Conservation (phyloP, 2,329 filamentous ascomycete genomes). For the Neofusicoccum parvum region DNA sequence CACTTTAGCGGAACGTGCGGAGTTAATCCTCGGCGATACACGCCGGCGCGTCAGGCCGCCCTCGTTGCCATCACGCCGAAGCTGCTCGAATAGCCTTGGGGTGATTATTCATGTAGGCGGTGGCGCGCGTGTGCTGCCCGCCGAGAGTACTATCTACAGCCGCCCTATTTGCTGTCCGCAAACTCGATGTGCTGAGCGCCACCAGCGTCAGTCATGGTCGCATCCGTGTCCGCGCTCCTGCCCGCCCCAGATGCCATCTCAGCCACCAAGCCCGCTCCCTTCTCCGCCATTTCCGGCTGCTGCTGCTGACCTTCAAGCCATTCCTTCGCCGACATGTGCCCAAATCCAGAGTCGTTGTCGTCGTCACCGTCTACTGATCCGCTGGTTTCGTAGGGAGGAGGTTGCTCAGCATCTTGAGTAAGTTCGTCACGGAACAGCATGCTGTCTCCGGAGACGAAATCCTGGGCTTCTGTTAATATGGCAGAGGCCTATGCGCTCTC, state of each 20-base stretch:
- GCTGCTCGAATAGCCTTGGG: too few species aligned
- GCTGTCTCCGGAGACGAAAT: slow-evolving; percentile 56
- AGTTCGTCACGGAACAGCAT: slow-evolving; percentile 36
- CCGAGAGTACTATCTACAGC: not conserved
- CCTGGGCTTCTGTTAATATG: slow-evolving; percentile 11
- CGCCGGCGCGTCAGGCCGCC: not conserved
- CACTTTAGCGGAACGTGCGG: not conserved
- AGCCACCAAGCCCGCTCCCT: slow-evolving; percentile 9
- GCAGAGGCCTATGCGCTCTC: not conserved
- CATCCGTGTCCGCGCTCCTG: slow-evolving; percentile 1
- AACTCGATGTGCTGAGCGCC: slow-evolving; percentile 20
- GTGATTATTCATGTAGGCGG: too few species aligned
- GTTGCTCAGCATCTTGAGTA: slow-evolving; percentile 15
- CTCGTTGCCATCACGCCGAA: not conserved
- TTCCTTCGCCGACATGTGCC: not conserved
- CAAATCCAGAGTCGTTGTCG: not conserved
- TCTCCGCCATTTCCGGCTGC: slow-evolving; percentile 17
- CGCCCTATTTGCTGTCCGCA: slow-evolving; percentile 1
- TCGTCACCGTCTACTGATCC: not conserved
- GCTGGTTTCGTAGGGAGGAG: slow-evolving; percentile 12
- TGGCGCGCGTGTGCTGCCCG: not conserved
- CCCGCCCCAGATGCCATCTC: slow-evolving; percentile 7
- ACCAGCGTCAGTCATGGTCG: slow-evolving; percentile 1
- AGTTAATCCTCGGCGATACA: slow-evolving; percentile 5
- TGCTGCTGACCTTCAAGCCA: not conserved